Evolutionary conservation across 2,329 filamentous ascomycete genomes (phyloP), one percentile per base, ranked within the genome.

Genomic region (Tolypocladium tropicale): DNA sequence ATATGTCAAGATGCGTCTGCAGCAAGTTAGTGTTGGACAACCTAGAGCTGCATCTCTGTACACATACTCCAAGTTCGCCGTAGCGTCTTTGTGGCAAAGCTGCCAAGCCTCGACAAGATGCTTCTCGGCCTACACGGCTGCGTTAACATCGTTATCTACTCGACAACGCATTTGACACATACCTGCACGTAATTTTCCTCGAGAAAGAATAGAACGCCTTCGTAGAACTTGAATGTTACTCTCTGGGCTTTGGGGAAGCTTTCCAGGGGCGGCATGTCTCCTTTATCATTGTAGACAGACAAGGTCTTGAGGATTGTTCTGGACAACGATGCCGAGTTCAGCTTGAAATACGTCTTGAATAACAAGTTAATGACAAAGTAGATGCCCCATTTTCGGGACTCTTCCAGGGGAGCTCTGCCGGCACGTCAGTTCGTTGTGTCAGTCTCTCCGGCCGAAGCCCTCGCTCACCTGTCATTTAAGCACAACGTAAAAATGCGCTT

Each of bases 341-440:
- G 78, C 76, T 90, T 95, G 77, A 99, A 99, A 71, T 97, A 96
- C 1, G 92, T 97, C 74, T 97, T 97, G 82, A 99, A 99, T 16
- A 96, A 78, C 9, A 99, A 80, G 68, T 96, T 97, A 66, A 92
- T 90, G 61, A 93, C 86, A 70, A 91, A 92, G 75, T 99, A 99
- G 52, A 96, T 89, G 7, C 90, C 95, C 94, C 94, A 99, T 81
- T 97, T 99, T 55, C 94, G 85, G 10, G 93, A 96, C 65, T 95
- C 88, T 66, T 91, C 85, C 49, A 96, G 76, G 16, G 88, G 85
- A 58, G 89, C 88, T 71, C 90, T 93, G 65, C 56, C 54, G 49
- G 53, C 18, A 36, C 37, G 25, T 60, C 43, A 52, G 51, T 9
- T 37, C 2, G 9, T 4, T 21, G 2, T 14, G 6, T 21, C 10